A percentile compares a stretch with the other conserved stretches of the same genome.
Evolutionary conservation across 768 basidiomycete species (phyloP).

Genomic region (Trametes punicea): DNA sequence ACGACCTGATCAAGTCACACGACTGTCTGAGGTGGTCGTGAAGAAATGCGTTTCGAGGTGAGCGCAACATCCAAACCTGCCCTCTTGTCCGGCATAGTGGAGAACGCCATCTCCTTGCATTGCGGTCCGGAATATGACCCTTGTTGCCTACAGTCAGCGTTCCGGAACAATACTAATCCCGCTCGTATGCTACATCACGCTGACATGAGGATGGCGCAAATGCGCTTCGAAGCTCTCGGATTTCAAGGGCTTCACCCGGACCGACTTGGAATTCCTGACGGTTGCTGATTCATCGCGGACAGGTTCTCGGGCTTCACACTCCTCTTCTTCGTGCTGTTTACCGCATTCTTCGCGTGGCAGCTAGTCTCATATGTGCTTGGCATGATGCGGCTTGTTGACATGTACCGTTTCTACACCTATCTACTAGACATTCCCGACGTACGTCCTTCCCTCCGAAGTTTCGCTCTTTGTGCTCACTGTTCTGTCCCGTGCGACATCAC

Average conservation of each 20-base stretch:
- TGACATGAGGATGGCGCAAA: no score
- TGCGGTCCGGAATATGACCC: no score
- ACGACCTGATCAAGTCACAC: constrained; percentile 59
- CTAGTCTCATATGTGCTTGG: constrained; percentile 74
- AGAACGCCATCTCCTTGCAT: no score
- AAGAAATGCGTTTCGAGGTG: constrained; percentile 82
- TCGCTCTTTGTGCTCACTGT: background rate
- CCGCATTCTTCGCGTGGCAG: constrained; percentile 88
- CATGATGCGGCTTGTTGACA: constrained; percentile 78
- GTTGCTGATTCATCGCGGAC: background rate
- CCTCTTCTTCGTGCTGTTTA: constrained; percentile 81
- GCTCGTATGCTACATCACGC: no score
- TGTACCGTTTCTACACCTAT: constrained; percentile 96
- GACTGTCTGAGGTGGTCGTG: constrained; percentile 79
- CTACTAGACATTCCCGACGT: constrained; percentile 94
- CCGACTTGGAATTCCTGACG: no score
- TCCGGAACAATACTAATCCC: no score
- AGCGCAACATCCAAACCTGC: background rate
- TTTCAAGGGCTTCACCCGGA: no score
- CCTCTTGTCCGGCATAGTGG: no score
- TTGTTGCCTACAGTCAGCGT: no score
- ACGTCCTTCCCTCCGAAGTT: constrained; percentile 27
- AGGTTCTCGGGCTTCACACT: constrained; percentile 85
- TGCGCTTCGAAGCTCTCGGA: no score
- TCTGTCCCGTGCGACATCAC: constrained; percentile 19